Conservation (phyloP, 2,329 filamentous ascomycete species). For the Aotearoamyces nothofagi region DNA sequence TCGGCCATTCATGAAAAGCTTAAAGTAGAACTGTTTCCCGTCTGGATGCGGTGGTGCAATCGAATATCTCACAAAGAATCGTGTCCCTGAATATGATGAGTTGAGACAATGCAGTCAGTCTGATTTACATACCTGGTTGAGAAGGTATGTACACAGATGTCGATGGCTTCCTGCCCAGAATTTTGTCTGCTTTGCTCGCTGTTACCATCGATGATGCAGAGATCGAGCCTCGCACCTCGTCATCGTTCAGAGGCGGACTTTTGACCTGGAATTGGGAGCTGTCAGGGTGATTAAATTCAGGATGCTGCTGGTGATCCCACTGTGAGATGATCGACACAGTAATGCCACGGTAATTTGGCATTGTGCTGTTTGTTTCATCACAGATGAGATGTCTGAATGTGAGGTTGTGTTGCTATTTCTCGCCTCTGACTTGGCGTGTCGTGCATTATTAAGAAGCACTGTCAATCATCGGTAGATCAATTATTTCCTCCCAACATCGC, state of each 20-base stretch:
- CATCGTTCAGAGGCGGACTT: slow-evolving; percentile 4
- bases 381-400: too few species aligned
- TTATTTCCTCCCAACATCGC: too few species aligned
- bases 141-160: slow-evolving; percentile 43
- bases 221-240: too few species aligned
- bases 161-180: slow-evolving; percentile 21
- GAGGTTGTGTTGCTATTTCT: too few species aligned
- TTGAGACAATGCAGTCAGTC: slow-evolving; percentile 3
- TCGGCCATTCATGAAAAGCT: slow-evolving; percentile 37
- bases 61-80: slow-evolving; percentile 36
- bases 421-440: too few species aligned
- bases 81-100: slow-evolving; percentile 24
- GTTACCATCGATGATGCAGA: too few species aligned
- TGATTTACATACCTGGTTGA: slow-evolving; percentile 26
- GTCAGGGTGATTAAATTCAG: slow-evolving; percentile 40
- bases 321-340: slow-evolving; percentile 14
- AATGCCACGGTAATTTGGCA: slow-evolving; percentile 16
- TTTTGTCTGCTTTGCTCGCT: slow-evolving; percentile 15
- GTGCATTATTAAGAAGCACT: too few species aligned
- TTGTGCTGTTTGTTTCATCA: too few species aligned
- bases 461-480: too few species aligned
- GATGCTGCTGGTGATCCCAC: slow-evolving; percentile 21
- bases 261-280: slow-evolving; percentile 27
- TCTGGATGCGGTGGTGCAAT: slow-evolving; percentile 21
- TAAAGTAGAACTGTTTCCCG: slow-evolving; percentile 34